Base-by-base conservation (phyloP, 2,329 filamentous ascomycete genomes). In the Paracoccidioides lutzii region DNA sequence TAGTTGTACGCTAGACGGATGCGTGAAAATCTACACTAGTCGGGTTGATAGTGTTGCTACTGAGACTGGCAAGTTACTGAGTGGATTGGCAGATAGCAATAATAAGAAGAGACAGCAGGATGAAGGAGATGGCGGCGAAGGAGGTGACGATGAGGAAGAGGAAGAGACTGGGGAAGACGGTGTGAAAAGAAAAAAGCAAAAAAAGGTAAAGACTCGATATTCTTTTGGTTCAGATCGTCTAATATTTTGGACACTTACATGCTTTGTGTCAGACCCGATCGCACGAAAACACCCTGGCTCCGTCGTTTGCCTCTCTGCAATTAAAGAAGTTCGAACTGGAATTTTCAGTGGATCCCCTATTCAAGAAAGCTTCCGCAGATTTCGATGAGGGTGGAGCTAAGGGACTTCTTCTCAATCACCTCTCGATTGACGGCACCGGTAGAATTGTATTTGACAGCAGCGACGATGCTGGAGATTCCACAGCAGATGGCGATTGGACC, bases 21-120 rank as follows among this genome's bases (percentile, higher is more conserved):
- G 93, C 68, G 93, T 98, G 67, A 98, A 98, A 75, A 97, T 98
- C 66, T 98, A 98, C 72, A 98, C 93, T 2, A 96, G 90, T 75
- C 81, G 93, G 78, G 90, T 98, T 52, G 93, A 98, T 74, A 97
- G 91, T 69, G 93, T 98, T 52, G 93, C 93, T 45, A 97, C 90
- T 1, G 93, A 98, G 73, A 98, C 93, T 0, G 91, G 91, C 53
- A 95, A 95, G 71, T 78, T 98, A 59, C 74, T 98, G 42, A 97
- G 90, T 71, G 93, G 93, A 57, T 76, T 98, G 58, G 91, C 93
- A 28, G 91, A 97, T 65, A 68, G 71, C 53, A 76, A 75, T 59
- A 87, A 83, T 59, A 88, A 85, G 63, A 88, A 87, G 64, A 76
- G 73, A 8, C 86, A 83, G 58, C 80, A 81, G 48, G 75, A 74